Evolutionary conservation across 768 basidiomycete genomes (phyloP), one percentile per base, ranked within the genome.

Genomic region (Trametes coccinea): DNA sequence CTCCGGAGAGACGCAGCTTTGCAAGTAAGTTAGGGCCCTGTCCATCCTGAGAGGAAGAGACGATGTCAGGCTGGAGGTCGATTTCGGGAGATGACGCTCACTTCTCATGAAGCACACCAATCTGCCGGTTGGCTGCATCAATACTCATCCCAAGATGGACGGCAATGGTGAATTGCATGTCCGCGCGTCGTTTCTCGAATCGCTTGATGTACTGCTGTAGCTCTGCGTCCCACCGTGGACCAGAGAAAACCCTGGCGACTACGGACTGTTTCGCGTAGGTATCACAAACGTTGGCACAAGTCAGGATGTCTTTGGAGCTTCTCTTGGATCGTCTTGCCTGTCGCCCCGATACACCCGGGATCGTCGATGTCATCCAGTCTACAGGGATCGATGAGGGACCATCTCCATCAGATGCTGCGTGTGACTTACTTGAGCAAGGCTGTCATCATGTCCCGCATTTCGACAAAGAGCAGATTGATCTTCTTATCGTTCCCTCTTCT

Each of bases 401-500:
- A 10, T 1, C 22, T 22, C 22, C 0, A 22, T 22, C 22, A 22
- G 22, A 22, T 22, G 22, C 22, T 22, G 22, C 1, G 22, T 22
- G 1, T 22, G 22, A 22, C 22, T 22, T 22, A 80, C 81, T 81
- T 75, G n/a, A 81, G 72, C 17, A 84, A 75, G 2, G 75, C 74
- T 5, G 70, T 58, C 77, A 84, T 80, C 74, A 81, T 76, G 49
- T 83, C 77, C 58, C 76, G 77, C 82, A 85, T 85, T 61, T 82
- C 78, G 8, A 79, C 66, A 37, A 80, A 79, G 3, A 85, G 71
- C 4, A 76, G 72, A 2, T 78, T 61, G 8, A 84, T 76, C 61
- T 80, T 82, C 56, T 76, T 77, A 59, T 84, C 79, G 59, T 85
- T 85, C 34, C 82, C 81, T 33, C 80, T 72, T 27, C 82, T 73